Conservation (phyloP, 202 grass and related monocot species). For the Zoysia matrella region DNA sequence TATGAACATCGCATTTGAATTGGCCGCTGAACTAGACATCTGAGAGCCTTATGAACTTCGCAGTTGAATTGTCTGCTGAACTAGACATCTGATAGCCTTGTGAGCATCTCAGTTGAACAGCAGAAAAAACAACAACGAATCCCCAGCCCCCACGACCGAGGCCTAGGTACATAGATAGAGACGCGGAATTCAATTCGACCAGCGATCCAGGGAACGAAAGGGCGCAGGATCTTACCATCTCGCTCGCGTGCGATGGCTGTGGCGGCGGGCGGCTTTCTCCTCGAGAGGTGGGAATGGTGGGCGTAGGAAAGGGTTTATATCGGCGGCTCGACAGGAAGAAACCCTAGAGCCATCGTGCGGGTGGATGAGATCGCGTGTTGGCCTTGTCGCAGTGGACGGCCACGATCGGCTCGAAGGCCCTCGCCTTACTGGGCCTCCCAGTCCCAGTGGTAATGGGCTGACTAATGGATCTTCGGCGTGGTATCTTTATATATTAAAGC, state of each 20-base stretch:
- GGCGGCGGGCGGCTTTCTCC: constrained; percentile 19
- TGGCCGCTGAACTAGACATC: not conserved
- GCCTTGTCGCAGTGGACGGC: not conserved
- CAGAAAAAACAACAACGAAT: not conserved
- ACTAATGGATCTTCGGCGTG: not conserved
- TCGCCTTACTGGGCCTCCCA: not conserved
- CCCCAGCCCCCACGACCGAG: not conserved
- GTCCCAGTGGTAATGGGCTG: not conserved
- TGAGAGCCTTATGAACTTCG: not conserved
- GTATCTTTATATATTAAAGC: not conserved
- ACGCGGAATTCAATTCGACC: not conserved
- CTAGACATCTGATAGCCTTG: too few species aligned
- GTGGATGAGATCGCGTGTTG: constrained; percentile 2
- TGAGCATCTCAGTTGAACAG: too few species aligned
- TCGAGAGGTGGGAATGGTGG: not conserved
- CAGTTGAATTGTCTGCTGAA: too few species aligned
- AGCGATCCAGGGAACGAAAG: not conserved
- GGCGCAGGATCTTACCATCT: constrained; percentile 51
- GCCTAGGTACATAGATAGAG: not conserved
- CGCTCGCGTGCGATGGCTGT: constrained; percentile 6
- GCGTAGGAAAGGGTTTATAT: constrained; percentile 47
- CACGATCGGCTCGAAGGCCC: not conserved
- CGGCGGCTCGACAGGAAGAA: constrained; percentile 18
- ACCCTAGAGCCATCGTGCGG: constrained; percentile 43
- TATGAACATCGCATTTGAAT: not conserved